These are phyloP conservation scores for Quambalaria eucalypti DNA, from an alignment of 1,284 basidiomycete species.

Conservation along the genomic window DNA sequence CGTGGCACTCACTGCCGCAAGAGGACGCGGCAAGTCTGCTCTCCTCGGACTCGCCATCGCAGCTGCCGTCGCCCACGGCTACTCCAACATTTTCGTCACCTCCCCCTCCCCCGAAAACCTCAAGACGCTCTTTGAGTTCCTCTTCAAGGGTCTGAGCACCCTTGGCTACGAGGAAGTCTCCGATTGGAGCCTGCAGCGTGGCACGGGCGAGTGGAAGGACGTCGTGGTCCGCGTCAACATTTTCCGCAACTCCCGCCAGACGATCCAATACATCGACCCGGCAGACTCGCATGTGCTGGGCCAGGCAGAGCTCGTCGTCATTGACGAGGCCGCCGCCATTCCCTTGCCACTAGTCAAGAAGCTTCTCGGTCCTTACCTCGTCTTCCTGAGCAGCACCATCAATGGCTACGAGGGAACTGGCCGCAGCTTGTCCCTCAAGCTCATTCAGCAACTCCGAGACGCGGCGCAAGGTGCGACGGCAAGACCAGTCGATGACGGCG, in stretches of 20 bases:
- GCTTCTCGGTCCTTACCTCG: slow-evolving; percentile 91
- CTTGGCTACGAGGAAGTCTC: slow-evolving; percentile 95
- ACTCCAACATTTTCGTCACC: slow-evolving; percentile 97
- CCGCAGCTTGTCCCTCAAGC: slow-evolving; percentile 89
- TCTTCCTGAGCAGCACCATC: slow-evolving; percentile 96
- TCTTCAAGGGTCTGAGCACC: slow-evolving; percentile 92
- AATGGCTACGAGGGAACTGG: slow-evolving; percentile 99
- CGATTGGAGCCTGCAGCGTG: slow-evolving; percentile 91
- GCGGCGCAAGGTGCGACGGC: slow-evolving; percentile 52
- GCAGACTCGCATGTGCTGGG: slow-evolving; percentile 94
- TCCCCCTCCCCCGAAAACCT: slow-evolving; percentile 95
- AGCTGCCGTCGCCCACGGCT: slow-evolving; percentile 84
- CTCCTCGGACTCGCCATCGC: slow-evolving; percentile 88
- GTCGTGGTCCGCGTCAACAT: slow-evolving; percentile 93
- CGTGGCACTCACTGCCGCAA: slow-evolving; percentile 83
- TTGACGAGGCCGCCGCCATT: slow-evolving; percentile 97
- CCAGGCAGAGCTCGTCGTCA: slow-evolving; percentile 93
- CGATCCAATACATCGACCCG: slow-evolving; percentile 73
- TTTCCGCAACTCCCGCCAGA: slow-evolving; percentile 55
- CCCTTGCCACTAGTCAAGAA: slow-evolving; percentile 88
- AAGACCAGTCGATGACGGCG: slow-evolving; percentile 48
- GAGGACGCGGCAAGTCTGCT: slow-evolving; percentile 94
- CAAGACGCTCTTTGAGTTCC: slow-evolving; percentile 94
- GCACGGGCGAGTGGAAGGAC: slow-evolving; percentile 91
- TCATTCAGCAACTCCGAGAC: slow-evolving; percentile 89